Evolutionary conservation across 345 rosid species (phyloP).

Genomic region (Durio zibethinus): DNA sequence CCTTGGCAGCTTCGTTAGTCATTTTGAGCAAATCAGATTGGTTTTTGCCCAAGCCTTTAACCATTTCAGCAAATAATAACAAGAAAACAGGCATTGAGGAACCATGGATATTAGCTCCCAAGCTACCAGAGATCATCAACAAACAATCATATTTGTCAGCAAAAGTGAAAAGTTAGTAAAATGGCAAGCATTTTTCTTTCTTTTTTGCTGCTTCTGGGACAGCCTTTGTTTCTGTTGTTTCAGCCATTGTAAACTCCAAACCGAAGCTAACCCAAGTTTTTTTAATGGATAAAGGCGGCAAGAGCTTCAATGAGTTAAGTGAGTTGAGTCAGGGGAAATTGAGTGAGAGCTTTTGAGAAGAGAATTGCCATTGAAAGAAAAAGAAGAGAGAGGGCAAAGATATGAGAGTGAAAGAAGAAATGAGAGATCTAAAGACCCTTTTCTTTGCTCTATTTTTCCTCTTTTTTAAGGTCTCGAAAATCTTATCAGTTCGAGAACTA

Average conservation of each 20-base stretch:
- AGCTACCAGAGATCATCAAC: conserved; percentile 72
- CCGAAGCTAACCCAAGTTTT: conserved; percentile 9
- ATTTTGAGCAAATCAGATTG: conserved; percentile 82
- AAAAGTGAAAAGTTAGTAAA: conserved; percentile 85
- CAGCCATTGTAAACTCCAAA: conserved; percentile 50
- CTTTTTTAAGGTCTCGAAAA: conserved; percentile 26
- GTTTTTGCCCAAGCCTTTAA: conserved; percentile 95
- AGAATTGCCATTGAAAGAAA: conserved; percentile 16
- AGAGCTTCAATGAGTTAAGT: background rate
- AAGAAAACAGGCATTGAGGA: conserved; percentile 98
- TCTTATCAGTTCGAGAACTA: conserved; percentile 33
- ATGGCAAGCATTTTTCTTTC: conserved; percentile 93
- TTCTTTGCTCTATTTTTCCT: background rate
- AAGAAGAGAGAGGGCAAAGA: conserved; percentile 9
- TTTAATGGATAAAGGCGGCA: background rate
- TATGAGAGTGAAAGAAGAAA: conserved; percentile 1
- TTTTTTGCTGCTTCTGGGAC: conserved; percentile 89
- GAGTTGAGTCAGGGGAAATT: background rate
- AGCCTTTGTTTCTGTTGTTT: conserved; percentile 50
- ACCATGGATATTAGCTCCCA: conserved; percentile 92
- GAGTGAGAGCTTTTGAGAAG: conserved; percentile 13
- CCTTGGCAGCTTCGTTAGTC: conserved; percentile 94
- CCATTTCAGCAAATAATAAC: conserved; percentile 94
- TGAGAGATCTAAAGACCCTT: conserved; percentile 17
- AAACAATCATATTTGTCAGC: conserved; percentile 84